Evolutionary conservation across 352 stramenopile genomes (phyloP), one percentile per base, ranked within the genome.

Genomic region (Pythium pyrilobum): DNA sequence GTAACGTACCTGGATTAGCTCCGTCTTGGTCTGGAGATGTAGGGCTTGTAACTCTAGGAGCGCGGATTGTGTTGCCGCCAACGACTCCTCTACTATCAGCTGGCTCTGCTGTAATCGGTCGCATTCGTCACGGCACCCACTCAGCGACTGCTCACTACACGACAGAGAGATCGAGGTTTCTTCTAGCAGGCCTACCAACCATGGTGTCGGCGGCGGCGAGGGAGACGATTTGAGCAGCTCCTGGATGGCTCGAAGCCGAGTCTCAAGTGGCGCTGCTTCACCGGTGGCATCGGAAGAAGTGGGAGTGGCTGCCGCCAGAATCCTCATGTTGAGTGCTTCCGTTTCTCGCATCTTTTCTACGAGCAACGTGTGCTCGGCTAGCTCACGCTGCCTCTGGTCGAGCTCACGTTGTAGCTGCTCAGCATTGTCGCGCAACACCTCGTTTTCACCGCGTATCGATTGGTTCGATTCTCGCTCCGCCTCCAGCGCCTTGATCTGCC

Each of bases 401-500:
- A 55, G 36, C 24, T 55, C 42, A 13, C 34, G 12, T 5, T 23
- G 42, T 2, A 52, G 23, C 15, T 37, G 11, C 10, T 31, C 38
- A n/a, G n/a, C n/a, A n/a, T n/a, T n/a, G n/a, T n/a, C n/a, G n/a
- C 2, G 5, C 15, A 63, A 34, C 4, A 9, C 13, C 28, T 52
- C 16, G 5, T 46, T 56, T 6, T 56, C 38, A 20, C 23, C 6
- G 20, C n/a, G 38, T 18, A 56, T 13, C 36, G 25, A 24, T 23
- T 56, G 15, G 4, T 15, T 16, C 12, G 5, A 3, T 28, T 60
- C 25, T 1, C 73, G 32, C n/a, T 77, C 50, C 0, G 4, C 18
- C 51, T 78, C 43, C 0, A 87, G 41, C 12, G 56, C 5, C 16
- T 51, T 46, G 15, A 56, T 51, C n/a, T 34, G 20, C 16, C 16